Conservation (phyloP, 495 filamentous ascomycete species). For the Annulohypoxylon moriforme region DNA sequence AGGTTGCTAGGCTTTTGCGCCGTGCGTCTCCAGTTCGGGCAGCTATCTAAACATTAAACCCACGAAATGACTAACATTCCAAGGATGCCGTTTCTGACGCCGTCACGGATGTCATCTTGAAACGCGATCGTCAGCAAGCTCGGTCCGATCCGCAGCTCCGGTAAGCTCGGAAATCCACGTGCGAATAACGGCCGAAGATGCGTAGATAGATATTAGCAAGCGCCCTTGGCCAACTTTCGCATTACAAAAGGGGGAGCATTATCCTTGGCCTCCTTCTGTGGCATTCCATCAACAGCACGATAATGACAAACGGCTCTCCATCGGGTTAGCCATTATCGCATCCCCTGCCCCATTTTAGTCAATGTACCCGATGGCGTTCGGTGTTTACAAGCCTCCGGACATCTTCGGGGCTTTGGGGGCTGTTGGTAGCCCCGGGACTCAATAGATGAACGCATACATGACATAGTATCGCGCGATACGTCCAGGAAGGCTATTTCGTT, state of each 20-base stretch:
- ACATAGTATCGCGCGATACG: background rate
- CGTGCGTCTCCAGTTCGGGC: background rate
- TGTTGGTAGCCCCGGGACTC: slow-evolving; percentile 10
- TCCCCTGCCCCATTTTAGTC: slow-evolving; percentile 25
- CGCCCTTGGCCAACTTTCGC: background rate
- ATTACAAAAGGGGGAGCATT: slow-evolving; percentile 21
- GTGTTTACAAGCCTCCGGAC: slow-evolving; percentile 12
- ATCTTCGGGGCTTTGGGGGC: slow-evolving; percentile 27
- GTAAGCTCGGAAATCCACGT: slow-evolving; percentile 35
- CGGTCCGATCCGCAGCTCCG: slow-evolving; percentile 39
- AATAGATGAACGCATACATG: slow-evolving; percentile 5
- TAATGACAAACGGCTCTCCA: slow-evolving; percentile 1
- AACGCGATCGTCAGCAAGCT: slow-evolving; percentile 26
- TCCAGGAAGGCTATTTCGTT: slow-evolving; percentile 20
- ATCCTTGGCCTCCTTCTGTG: slow-evolving; percentile 29
- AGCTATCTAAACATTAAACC: background rate
- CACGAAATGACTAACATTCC: background rate
- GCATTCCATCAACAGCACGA: background rate
- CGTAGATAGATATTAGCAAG: background rate
- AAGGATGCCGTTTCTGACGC: background rate
- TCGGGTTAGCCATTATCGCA: slow-evolving; percentile 7
- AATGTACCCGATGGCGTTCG: slow-evolving; percentile 26
- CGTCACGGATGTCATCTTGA: slow-evolving; percentile 12
- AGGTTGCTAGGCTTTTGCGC: background rate
- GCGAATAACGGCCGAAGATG: background rate